Conservation (phyloP, 176 grass and related monocot genomes). For the Areca catechu region DNA sequence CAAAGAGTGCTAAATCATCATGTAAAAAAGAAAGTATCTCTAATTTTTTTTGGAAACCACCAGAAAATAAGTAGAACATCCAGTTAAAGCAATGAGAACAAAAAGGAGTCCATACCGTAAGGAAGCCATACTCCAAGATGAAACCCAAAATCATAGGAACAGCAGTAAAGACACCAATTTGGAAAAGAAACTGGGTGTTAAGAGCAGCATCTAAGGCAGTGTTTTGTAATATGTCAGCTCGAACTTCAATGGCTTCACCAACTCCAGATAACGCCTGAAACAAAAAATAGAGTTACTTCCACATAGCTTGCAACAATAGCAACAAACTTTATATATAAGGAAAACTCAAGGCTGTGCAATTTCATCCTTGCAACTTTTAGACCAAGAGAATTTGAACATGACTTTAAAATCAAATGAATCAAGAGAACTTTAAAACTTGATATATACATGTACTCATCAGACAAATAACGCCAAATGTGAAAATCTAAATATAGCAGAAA, state of each 20-base stretch:
- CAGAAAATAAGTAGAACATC: neutral
- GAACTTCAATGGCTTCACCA: conserved; percentile 66
- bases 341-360: too few species aligned
- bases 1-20: too few species aligned
- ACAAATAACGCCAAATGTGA: too few species aligned
- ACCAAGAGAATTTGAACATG: too few species aligned
- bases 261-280: conserved; percentile 90
- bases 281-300: conserved; percentile 6
- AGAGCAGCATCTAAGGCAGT: conserved; percentile 50
- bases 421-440: too few species aligned
- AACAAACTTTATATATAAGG: neutral
- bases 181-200: conserved; percentile 93
- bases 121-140: conserved; percentile 71
- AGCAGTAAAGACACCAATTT: conserved; percentile 91
- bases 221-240: conserved; percentile 67
- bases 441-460: too few species aligned
- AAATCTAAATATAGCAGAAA: too few species aligned
- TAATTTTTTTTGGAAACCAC: too few species aligned
- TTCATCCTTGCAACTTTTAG: too few species aligned
- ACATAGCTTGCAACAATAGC: neutral
- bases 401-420: too few species aligned
- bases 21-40: too few species aligned
- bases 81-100: conserved; percentile 4
- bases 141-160: conserved; percentile 87
- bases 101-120: conserved; percentile 40